Conservation (phyloP, 163 green algal species). For the Chlamydomonas reinhardtii region DNA sequence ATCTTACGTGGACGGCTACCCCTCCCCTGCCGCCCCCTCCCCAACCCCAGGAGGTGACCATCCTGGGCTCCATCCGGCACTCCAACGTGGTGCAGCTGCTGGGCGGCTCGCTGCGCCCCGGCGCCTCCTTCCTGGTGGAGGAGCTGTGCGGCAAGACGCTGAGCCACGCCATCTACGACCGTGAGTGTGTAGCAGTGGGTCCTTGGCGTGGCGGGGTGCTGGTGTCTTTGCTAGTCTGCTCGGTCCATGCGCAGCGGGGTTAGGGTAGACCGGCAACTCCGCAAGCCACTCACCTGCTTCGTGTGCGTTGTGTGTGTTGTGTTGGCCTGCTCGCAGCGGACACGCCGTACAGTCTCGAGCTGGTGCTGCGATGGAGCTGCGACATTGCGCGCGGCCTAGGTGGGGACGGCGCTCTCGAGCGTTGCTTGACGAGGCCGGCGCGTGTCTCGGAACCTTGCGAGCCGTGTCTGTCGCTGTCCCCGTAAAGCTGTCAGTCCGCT, state of each 20-base stretch:
- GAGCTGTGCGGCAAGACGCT: slow-evolving; percentile 43
- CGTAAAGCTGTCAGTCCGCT: too few relatives aligned
- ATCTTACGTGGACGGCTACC: too few relatives aligned
- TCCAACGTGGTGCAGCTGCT: slow-evolving; percentile 48
- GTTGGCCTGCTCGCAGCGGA: neutral
- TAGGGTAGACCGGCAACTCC: too few relatives aligned
- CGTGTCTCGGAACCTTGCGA: too few relatives aligned
- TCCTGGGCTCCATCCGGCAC: slow-evolving; percentile 35
- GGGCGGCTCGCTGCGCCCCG: slow-evolving; percentile 32
- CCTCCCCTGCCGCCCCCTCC: too few relatives aligned
- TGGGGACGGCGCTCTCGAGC: too few relatives aligned
- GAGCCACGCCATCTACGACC: slow-evolving; percentile 38
- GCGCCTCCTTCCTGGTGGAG: slow-evolving; percentile 41
- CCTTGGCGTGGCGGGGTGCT: neutral
- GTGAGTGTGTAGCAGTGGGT: neutral
- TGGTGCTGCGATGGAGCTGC: slow-evolving; percentile 40
- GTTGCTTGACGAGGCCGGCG: too few relatives aligned
- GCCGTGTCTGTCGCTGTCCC: too few relatives aligned
- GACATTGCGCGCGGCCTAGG: slow-evolving; percentile 39
- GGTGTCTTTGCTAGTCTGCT: too few relatives aligned
- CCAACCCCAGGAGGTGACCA: slow-evolving; percentile 33
- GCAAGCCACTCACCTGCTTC: too few relatives aligned
- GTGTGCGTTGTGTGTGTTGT: too few relatives aligned
- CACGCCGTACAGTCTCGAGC: slow-evolving; percentile 18
- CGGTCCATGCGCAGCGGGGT: too few relatives aligned